phyloP scores from a whole-genome alignment of 2,329 filamentous ascomycete genomes.

The Aspergillus sp. region DNA sequence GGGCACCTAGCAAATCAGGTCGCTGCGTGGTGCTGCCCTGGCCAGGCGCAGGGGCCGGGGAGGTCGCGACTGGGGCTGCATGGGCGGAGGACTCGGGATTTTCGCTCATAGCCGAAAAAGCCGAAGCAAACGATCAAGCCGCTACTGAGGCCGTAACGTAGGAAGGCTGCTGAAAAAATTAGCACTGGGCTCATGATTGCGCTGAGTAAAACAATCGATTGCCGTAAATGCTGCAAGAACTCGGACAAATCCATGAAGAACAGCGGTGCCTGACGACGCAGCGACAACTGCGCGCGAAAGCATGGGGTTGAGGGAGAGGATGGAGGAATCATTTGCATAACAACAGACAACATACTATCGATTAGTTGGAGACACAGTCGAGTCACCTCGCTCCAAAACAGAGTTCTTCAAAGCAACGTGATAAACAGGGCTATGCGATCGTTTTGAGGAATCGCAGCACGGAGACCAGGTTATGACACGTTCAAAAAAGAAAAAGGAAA shows the following conservation, averaged over 20 bases:
- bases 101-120: conserved; percentile 34
- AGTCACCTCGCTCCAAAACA: conserved; percentile 15
- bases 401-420: conserved; percentile 9
- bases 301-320: conserved; percentile 36
- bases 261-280: conserved; percentile 41
- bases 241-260: conserved; percentile 31
- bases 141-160: conserved; percentile 21
- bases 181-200: conserved; percentile 12
- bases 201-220: conserved; percentile 9
- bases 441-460: conserved; percentile 17
- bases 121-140: conserved; percentile 1
- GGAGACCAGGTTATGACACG: conserved; percentile 9
- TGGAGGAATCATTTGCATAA: conserved; percentile 53
- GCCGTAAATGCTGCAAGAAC: conserved; percentile 35
- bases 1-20: conserved; percentile 47
- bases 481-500: background rate
- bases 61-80: conserved; percentile 34
- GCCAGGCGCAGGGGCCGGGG: conserved; percentile 19
- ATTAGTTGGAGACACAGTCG: conserved; percentile 15
- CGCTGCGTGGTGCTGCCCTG: conserved; percentile 23
- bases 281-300: conserved; percentile 35
- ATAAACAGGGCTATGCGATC: conserved; percentile 10
- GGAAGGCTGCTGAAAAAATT: conserved; percentile 20
- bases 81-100: conserved; percentile 37
- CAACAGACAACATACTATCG: conserved; percentile 55